Conservation (phyloP, 2,329 filamentous ascomycete genomes). For the Anthostomella pinea region DNA sequence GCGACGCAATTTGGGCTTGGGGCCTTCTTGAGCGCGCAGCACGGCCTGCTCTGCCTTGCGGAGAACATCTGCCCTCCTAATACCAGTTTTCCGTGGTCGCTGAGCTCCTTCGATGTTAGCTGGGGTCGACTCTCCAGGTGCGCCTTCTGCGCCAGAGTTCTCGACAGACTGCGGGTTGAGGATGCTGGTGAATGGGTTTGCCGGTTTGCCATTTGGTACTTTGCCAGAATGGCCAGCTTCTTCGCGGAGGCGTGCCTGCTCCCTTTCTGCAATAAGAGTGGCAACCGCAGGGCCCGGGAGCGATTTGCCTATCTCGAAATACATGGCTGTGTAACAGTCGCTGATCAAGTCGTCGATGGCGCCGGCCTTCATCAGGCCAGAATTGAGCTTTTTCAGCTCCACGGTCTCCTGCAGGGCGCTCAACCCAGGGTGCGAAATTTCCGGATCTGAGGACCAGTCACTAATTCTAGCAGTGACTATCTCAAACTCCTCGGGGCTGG, state of each 20-base stretch:
- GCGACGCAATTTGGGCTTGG: constrained; percentile 50
- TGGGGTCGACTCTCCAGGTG: constrained; percentile 32
- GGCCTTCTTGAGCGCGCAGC: constrained; percentile 46
- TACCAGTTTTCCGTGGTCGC: constrained; percentile 42
- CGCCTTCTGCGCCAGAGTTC: constrained; percentile 34
- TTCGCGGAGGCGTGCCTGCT: constrained; percentile 36
- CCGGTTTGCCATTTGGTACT: constrained; percentile 33
- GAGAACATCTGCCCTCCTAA: constrained; percentile 56
- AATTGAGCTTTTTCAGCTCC: constrained; percentile 71
- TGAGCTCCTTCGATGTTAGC: constrained; percentile 36
- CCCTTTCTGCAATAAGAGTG: constrained; percentile 44
- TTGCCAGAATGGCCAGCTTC: constrained; percentile 31
- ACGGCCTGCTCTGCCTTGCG: constrained; percentile 61
- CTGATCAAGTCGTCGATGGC: constrained; percentile 91
- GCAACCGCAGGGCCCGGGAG: constrained; percentile 52
- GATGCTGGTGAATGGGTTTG: constrained; percentile 39
- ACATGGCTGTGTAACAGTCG: constrained; percentile 81
- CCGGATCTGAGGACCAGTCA: constrained; percentile 48
- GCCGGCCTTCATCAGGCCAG: constrained; percentile 78
- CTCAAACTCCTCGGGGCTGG: constrained; percentile 56
- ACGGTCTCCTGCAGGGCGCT: constrained; percentile 56
- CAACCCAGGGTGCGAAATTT: constrained; percentile 42
- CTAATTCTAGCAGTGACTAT: constrained; percentile 52
- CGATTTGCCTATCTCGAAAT: constrained; percentile 61
- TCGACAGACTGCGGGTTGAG: constrained; percentile 42